These are phyloP conservation scores for Candida tunisiensis DNA, from an alignment of 1,139 yeast genomes.

Conservation along the genomic window DNA sequence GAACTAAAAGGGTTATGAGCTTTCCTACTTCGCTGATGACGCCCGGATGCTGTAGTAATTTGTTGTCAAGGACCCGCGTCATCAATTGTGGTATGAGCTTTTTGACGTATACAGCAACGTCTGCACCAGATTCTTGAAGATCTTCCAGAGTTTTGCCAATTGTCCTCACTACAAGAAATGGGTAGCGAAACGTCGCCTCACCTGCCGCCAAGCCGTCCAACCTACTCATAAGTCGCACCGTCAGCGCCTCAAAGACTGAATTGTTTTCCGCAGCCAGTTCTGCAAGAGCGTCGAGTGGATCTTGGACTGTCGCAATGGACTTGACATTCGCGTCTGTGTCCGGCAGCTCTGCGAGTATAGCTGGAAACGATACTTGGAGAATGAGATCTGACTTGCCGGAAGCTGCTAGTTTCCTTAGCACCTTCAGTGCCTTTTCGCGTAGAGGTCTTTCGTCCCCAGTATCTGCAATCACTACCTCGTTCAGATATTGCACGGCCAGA, in stretches of 20 bases:
- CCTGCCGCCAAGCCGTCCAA: neutral
- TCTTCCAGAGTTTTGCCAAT: neutral
- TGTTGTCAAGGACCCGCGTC: too few relatives aligned
- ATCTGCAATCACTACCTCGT: slow-evolving; percentile 34
- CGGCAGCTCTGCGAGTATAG: slow-evolving; percentile 36
- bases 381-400: slow-evolving; percentile 27
- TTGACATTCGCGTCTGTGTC: neutral
- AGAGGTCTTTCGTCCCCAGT: slow-evolving; percentile 20
- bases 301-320: neutral
- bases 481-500: slow-evolving; percentile 46
- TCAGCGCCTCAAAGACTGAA: neutral
- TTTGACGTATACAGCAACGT: too few relatives aligned
- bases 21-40: too few relatives aligned
- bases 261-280: too few relatives aligned
- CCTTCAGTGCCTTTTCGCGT: slow-evolving; percentile 26
- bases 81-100: too few relatives aligned
- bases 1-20: too few relatives aligned
- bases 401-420: slow-evolving; percentile 37
- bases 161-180: neutral
- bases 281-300: neutral
- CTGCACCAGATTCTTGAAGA: too few relatives aligned
- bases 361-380: slow-evolving; percentile 43
- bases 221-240: neutral
- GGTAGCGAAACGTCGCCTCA: neutral
- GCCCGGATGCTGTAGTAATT: too few relatives aligned